These are phyloP conservation scores for Exobasidium cylindrosporum DNA, from an alignment of 1,284 basidiomycete genomes.

Conservation along the genomic window DNA sequence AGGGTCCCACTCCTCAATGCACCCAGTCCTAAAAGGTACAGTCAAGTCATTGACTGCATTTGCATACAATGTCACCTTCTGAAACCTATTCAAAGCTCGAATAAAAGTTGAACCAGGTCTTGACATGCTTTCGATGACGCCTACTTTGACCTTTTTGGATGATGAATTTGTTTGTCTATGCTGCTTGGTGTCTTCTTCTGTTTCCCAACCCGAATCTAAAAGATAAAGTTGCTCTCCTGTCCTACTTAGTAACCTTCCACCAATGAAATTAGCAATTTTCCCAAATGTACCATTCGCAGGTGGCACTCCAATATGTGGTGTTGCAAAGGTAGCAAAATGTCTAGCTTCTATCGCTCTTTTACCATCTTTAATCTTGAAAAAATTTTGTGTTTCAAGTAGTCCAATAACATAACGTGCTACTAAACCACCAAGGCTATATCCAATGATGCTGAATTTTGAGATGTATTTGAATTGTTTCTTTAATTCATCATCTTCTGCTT, in stretches of 20 bases:
- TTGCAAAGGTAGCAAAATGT: slow-evolving; percentile 79
- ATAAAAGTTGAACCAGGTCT: slow-evolving; percentile 70
- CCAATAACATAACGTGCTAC: slow-evolving; percentile 74
- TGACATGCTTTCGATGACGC: slow-evolving; percentile 33
- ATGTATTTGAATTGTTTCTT: slow-evolving; percentile 23
- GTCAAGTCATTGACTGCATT: slow-evolving; percentile 62
- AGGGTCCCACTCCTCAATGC: slow-evolving; percentile 29
- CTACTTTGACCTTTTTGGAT: slow-evolving; percentile 7
- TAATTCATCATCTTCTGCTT: slow-evolving; percentile 25
- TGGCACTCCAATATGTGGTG: slow-evolving; percentile 69
- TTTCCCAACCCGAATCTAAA: slow-evolving; percentile 27
- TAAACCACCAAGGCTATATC: slow-evolving; percentile 76
- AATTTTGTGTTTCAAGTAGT: slow-evolving; percentile 63
- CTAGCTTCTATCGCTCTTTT: slow-evolving; percentile 54
- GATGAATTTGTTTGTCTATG: not conserved
- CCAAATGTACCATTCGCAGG: slow-evolving; percentile 64
- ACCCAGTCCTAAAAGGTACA: slow-evolving; percentile 41
- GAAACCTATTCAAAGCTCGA: slow-evolving; percentile 69
- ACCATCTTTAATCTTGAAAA: slow-evolving; percentile 18
- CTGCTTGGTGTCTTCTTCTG: not conserved
- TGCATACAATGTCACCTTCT: slow-evolving; percentile 74
- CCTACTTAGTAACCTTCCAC: slow-evolving; percentile 72
- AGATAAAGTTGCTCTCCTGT: slow-evolving; percentile 73
- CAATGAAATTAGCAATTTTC: slow-evolving; percentile 63
- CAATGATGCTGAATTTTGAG: slow-evolving; percentile 28